Percentiles rank a stretch among this genome's conserved stretches.
phyloP scores from a whole-genome alignment of 805 yeast genomes.

The Maudiozyma turicensis region DNA sequence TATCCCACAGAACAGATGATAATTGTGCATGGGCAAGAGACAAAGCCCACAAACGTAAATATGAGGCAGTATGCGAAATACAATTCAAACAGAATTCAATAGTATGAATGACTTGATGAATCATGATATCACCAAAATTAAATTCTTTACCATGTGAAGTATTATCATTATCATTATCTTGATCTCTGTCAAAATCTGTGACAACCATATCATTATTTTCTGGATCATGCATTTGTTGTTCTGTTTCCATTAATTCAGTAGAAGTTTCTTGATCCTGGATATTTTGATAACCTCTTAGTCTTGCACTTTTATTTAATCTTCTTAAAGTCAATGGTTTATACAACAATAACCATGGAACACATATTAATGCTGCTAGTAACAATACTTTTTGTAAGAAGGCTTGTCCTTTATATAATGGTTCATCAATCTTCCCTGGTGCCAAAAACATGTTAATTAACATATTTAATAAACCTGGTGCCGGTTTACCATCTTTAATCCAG shows the following conservation, averaged over 20 bases:
- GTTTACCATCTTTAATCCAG: constrained; percentile 68
- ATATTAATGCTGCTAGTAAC: constrained; percentile 64
- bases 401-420: constrained; percentile 73
- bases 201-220: constrained; percentile 38
- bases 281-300: constrained; percentile 34
- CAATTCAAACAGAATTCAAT: constrained; percentile 95
- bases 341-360: constrained; percentile 88
- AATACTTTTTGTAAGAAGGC: constrained; percentile 61
- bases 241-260: constrained; percentile 17
- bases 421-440: constrained; percentile 82
- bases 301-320: constrained; percentile 37
- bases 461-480: constrained; percentile 88
- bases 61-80: constrained; percentile 97
- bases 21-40: constrained; percentile 95
- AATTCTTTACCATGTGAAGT: constrained; percentile 41
- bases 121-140: constrained; percentile 87
- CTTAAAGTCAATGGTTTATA: constrained; percentile 72
- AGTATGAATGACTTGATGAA: constrained; percentile 95
- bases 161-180: constrained; percentile 35
- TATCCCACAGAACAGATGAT: constrained; percentile 89
- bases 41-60: constrained; percentile 92
- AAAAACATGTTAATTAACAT: constrained; percentile 94
- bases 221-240: constrained; percentile 2
- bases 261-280: constrained; percentile 25
- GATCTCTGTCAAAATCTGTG: constrained; percentile 34